Conservation (phyloP, 2,329 filamentous ascomycete species). For the Polytolypa hystricis region DNA sequence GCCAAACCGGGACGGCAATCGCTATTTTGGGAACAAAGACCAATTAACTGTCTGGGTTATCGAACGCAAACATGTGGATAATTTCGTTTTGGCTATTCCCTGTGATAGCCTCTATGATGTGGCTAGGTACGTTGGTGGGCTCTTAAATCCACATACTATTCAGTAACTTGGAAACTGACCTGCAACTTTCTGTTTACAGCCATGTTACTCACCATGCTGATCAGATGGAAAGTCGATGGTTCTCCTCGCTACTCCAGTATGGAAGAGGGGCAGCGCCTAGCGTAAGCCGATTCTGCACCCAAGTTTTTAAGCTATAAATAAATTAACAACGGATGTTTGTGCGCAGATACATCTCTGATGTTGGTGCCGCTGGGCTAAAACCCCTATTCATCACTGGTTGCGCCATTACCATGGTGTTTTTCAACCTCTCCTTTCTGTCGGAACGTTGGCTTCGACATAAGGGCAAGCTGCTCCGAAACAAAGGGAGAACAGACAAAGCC, state of each 20-base stretch:
- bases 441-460: conserved; percentile 79
- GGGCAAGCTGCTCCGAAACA: conserved; percentile 68
- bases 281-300: conserved; percentile 37
- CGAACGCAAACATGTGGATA: conserved; percentile 28
- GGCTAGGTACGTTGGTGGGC: conserved; percentile 38
- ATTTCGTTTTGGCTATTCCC: conserved; percentile 45
- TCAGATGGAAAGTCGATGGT: conserved; percentile 44
- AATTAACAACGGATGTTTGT: no score
- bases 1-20: no score
- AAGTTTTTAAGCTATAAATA: conserved; percentile 1
- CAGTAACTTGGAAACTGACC: no score
- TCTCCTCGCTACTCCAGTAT: conserved; percentile 44
- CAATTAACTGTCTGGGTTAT: not conserved
- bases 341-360: conserved; percentile 39
- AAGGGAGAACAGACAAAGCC: conserved; percentile 27
- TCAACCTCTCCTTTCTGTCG: conserved; percentile 68
- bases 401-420: conserved; percentile 58
- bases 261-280: conserved; percentile 41
- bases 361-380: conserved; percentile 48
- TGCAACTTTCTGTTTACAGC: conserved; percentile 32
- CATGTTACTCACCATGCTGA: conserved; percentile 50
- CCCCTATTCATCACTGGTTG: conserved; percentile 53
- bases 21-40: no score
- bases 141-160: no score
- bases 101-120: conserved; percentile 46